These are phyloP conservation scores for Acmispon strigosus DNA, from an alignment of 306 rosid genomes.

Conservation along the genomic window DNA sequence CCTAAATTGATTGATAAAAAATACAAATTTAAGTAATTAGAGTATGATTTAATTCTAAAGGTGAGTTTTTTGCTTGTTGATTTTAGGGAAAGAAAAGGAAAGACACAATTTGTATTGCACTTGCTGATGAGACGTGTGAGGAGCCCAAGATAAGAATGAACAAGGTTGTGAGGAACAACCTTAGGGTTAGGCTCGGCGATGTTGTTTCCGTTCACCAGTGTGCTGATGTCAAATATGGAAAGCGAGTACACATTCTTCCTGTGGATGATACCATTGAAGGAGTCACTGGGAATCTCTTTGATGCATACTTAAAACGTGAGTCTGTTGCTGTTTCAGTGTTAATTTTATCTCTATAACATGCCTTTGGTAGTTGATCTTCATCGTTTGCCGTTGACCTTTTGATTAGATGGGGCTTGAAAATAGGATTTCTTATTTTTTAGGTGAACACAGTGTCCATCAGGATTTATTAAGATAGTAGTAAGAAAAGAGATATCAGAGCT, in stretches of 20 bases:
- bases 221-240: constrained; percentile 92
- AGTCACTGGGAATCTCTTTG: constrained; percentile 81
- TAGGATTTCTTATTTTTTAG: neutral
- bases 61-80: neutral
- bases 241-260: constrained; percentile 89
- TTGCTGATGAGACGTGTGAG: constrained; percentile 89
- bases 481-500: too few relatives aligned
- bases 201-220: constrained; percentile 95
- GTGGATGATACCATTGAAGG: constrained; percentile 95
- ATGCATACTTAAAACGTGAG: constrained; percentile 90
- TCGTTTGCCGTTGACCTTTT: too few relatives aligned
- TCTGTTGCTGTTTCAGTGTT: neutral
- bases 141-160: constrained; percentile 93
- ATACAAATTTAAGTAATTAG: neutral
- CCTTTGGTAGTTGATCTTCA: too few relatives aligned
- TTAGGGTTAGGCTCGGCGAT: constrained; percentile 95
- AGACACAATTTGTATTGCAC: constrained; percentile 87
- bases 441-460: too few relatives aligned
- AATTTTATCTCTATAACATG: too few relatives aligned
- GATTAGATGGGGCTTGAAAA: neutral
- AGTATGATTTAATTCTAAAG: neutral
- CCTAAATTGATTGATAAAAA: too few relatives aligned
- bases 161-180: constrained; percentile 84
- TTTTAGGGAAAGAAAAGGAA: constrained; percentile 82
- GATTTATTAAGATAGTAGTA: too few relatives aligned